Percentiles rank a stretch among this genome's conserved stretches.
Conservation (phyloP, 768 basidiomycete genomes). For the Trichaptum fuscoviolaceum region DNA sequence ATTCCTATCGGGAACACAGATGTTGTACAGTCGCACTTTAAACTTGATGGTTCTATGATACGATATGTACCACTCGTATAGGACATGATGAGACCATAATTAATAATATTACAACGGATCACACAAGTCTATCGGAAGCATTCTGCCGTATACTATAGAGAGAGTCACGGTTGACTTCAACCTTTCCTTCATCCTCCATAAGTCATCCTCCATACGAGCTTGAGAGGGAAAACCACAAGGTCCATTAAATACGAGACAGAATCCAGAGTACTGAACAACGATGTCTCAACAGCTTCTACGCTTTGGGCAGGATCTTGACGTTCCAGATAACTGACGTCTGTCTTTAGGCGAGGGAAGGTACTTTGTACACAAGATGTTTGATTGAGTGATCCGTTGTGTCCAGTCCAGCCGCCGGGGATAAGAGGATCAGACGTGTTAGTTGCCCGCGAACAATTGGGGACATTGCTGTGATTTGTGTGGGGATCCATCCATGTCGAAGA, state of each 20-base stretch:
- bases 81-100: neutral
- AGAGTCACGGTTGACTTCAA: too few relatives aligned
- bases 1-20: neutral
- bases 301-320: neutral
- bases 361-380: neutral
- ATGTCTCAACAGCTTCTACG: neutral
- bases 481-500: too few relatives aligned
- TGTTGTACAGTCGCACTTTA: neutral
- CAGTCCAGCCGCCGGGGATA: neutral
- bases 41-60: neutral
- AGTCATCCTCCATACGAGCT: neutral
- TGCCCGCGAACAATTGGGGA: neutral
- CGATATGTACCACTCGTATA: neutral
- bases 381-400: neutral
- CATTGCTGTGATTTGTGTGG: neutral
- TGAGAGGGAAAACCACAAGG: neutral
- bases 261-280: neutral
- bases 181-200: neutral
- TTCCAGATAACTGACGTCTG: neutral
- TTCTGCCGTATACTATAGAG: too few relatives aligned
- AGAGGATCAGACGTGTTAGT: neutral
- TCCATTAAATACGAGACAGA: neutral
- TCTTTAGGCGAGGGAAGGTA: neutral
- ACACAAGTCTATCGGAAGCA: neutral
- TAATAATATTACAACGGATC: neutral